phyloP scores from a whole-genome alignment of 192 early-diverging fungal genomes.

The Backusella tarrabulga region DNA sequence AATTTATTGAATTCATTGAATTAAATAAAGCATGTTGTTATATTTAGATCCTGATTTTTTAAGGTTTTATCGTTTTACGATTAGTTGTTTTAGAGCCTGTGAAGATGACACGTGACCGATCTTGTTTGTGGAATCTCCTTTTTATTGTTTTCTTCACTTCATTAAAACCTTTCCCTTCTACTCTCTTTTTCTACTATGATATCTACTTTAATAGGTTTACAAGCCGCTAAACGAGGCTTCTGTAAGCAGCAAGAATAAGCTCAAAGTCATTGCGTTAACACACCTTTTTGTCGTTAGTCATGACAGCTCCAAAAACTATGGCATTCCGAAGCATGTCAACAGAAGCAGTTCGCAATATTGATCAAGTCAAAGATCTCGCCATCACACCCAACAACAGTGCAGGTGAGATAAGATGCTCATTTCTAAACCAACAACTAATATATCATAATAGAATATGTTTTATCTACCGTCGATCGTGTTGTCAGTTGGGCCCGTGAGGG shows the following conservation, averaged over 20 bases:
- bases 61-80: too few relatives aligned
- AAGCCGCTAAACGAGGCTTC: constrained; percentile 25
- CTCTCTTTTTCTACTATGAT: too few relatives aligned
- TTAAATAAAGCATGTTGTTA: too few relatives aligned
- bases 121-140: too few relatives aligned
- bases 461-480: constrained; percentile 91
- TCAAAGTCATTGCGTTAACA: background rate
- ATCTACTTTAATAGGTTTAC: constrained; percentile 8
- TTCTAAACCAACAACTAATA: background rate
- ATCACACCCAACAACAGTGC: constrained; percentile 34
- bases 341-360: constrained; percentile 26
- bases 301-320: constrained; percentile 12
- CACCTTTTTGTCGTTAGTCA: background rate
- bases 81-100: too few relatives aligned
- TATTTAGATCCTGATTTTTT: too few relatives aligned
- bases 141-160: too few relatives aligned
- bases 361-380: constrained; percentile 28
- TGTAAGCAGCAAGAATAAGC: constrained; percentile 18
- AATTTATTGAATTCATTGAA: too few relatives aligned
- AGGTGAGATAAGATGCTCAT: constrained; percentile 13
- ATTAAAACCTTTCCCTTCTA: too few relatives aligned
- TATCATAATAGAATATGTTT: constrained; percentile 58
- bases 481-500: constrained; percentile 92
- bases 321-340: constrained; percentile 28
- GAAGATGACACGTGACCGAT: too few relatives aligned